Base-by-base conservation (phyloP, 257 asterid genomes). In the Gentiana macrophylla region DNA sequence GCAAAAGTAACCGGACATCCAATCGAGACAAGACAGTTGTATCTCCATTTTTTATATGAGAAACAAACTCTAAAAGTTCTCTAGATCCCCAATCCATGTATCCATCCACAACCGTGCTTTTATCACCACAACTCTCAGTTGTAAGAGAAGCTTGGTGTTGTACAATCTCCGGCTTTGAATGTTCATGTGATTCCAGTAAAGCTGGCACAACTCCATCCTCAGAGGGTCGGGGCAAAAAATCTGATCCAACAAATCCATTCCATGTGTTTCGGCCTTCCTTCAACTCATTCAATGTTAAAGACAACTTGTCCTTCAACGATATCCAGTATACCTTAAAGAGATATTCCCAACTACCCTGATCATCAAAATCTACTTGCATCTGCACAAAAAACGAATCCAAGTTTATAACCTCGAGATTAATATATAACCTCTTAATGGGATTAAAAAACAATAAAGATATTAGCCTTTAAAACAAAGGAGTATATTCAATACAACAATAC, bases 301-400 rank as follows among this genome's bases (percentile, higher is more conserved):
- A 85, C 52, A 89, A 69, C 63, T 76, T 76, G 49, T 77, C 86
- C 65, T 77, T 85, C 70, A 89, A 67, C 64, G 37, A 51, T 62
- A 77, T 69, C 97, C 97, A 89, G 66, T 89, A 89, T 61, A 80
- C 72, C 73, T 89, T 85, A 72, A 89, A 89, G 65, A 89, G 94
- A 79, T 89, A 83, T 66, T 89, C 97, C 91, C 95, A 89, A 77
- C 94, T 85, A 57, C 67, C 69, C 65, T 72, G 66, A 76, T 89
- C 97, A 70, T 89, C 95, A 70, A 89, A 89, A 79, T 89, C 94
- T 59, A 89, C 88, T 72, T 77, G 72, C 55, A 81, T 79, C 95
- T 89, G 81, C 73, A 70, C 12, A 58, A 56, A 59, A 24, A 24
- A 35, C 48, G 55, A 3, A 32, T 35, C 15, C 35, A 38, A 59